A percentile compares a stretch with the other conserved stretches of the same genome.
Evolutionary conservation across 768 basidiomycete genomes (phyloP).

Genomic region (Lactifluus piperatus): DNA sequence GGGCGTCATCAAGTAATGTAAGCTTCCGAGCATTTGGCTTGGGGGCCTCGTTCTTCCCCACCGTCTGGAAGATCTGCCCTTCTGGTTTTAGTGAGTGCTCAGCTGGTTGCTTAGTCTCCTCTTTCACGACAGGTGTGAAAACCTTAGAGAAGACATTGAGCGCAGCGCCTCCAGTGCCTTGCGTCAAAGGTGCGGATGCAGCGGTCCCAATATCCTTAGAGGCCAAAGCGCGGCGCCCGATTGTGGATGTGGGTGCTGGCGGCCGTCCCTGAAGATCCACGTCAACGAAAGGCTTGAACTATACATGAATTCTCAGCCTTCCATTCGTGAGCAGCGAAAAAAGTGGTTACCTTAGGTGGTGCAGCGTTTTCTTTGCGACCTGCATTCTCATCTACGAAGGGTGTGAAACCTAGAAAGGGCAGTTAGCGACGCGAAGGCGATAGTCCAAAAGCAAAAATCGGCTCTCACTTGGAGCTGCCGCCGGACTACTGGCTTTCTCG

Average conservation of each 20-base stretch:
- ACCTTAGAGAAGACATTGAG: constrained; percentile 51
- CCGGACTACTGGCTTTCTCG: constrained; percentile 23
- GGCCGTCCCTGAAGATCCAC: constrained; percentile 38
- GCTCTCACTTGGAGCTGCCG: constrained; percentile 33
- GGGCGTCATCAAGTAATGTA: constrained; percentile 32
- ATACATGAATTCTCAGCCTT: not conserved
- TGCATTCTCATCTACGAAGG: constrained; percentile 57
- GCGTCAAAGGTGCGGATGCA: constrained; percentile 13
- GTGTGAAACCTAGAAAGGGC: constrained; percentile 44
- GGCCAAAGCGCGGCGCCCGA: constrained; percentile 37
- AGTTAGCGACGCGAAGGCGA: not conserved
- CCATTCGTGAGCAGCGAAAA: not conserved
- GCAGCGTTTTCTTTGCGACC: constrained; percentile 36
- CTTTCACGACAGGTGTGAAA: constrained; percentile 41
- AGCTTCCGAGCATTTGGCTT: constrained; percentile 22
- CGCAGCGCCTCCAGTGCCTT: constrained; percentile 20
- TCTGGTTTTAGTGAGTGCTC: not conserved
- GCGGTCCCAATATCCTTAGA: constrained; percentile 39
- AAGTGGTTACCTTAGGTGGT: constrained; percentile 19
- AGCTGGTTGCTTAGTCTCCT: constrained; percentile 5
- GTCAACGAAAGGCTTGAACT: constrained; percentile 68
- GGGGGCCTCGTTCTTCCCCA: not conserved
- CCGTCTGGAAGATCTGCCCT: not conserved
- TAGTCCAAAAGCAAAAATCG: not conserved
- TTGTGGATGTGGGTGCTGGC: constrained; percentile 28